Conservation (phyloP, 1,284 basidiomycete species). For the Cryptococcus maquisensis region DNA sequence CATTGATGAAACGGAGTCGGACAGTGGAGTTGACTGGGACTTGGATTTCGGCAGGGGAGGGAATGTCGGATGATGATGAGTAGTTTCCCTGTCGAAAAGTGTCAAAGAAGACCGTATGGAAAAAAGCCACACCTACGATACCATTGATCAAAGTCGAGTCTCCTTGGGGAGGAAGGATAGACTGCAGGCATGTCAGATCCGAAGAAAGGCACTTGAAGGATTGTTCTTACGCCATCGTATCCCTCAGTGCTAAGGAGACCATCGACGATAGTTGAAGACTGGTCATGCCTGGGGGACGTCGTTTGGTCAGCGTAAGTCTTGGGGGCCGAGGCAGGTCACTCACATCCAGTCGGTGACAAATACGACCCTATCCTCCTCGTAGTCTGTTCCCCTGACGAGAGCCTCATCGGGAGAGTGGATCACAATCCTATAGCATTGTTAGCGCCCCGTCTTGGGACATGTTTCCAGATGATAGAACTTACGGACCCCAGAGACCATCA, state of each 20-base stretch:
- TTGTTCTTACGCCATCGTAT: constrained; percentile 16
- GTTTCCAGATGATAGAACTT: constrained; percentile 2
- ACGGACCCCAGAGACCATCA: constrained; percentile 31
- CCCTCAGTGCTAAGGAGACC: constrained; percentile 13
- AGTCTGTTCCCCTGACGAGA: constrained; percentile 15
- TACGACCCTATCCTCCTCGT: constrained; percentile 25
- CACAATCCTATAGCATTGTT: constrained; percentile 13
- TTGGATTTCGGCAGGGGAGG: constrained; percentile 3
- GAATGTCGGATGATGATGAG: background rate
- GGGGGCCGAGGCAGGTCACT: background rate
- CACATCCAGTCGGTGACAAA: constrained; percentile 31
- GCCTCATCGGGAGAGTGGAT: constrained; percentile 27
- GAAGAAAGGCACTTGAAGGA: background rate
- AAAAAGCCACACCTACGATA: constrained; percentile 3
- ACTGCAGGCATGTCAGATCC: background rate
- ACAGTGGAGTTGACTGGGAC: constrained; percentile 8
- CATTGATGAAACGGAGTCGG: constrained; percentile 27
- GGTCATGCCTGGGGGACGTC: constrained; percentile 18
- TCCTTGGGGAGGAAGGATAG: constrained; percentile 8
- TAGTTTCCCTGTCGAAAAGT: background rate
- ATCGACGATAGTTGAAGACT: constrained; percentile 18
- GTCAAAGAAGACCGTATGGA: constrained; percentile 2
- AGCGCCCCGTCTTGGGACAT: background rate
- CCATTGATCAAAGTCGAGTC: constrained; percentile 25
- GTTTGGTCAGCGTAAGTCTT: too few species aligned